Conservation (phyloP, 2,329 filamentous ascomycete species). For the Tolypocladium paradoxum region DNA sequence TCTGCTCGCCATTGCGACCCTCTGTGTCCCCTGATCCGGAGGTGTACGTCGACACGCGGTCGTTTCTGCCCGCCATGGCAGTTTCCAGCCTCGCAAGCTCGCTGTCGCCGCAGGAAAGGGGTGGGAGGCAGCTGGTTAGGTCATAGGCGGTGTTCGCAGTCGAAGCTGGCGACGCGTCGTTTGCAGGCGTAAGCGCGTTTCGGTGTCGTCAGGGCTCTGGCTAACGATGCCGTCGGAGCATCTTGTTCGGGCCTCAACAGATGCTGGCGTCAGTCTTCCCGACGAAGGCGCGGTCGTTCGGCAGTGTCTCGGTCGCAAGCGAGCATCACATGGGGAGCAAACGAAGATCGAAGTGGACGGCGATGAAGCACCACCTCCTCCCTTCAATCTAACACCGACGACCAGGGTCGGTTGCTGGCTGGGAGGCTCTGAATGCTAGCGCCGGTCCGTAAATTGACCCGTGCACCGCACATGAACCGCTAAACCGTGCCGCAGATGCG, state of each 20-base stretch:
- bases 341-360: conserved; percentile 5
- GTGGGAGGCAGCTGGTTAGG: neutral
- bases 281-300: neutral
- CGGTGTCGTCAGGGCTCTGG: conserved; percentile 11
- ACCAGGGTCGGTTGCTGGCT: conserved; percentile 5
- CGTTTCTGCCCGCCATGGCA: conserved; percentile 39
- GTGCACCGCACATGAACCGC: conserved; percentile 5
- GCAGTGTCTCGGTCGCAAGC: neutral
- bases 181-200: neutral
- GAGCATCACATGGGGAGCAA: neutral
- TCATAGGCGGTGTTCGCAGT: neutral
- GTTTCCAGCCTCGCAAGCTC: neutral
- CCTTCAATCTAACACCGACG: neutral
- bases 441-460: conserved; percentile 26
- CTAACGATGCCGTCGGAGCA: conserved; percentile 16
- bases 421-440: neutral
- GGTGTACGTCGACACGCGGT: conserved; percentile 49
- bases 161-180: conserved; percentile 2
- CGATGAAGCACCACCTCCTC: neutral
- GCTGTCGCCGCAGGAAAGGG: conserved; percentile 6
- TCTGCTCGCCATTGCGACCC: conserved; percentile 55
- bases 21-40: conserved; percentile 44
- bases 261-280: neutral
- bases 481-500: neutral
- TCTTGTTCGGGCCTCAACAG: conserved; percentile 12